A percentile compares a stretch with the other conserved stretches of the same genome.
Evolutionary conservation across 1,284 basidiomycete genomes (phyloP).

Genomic region (Boletellus sp.): DNA sequence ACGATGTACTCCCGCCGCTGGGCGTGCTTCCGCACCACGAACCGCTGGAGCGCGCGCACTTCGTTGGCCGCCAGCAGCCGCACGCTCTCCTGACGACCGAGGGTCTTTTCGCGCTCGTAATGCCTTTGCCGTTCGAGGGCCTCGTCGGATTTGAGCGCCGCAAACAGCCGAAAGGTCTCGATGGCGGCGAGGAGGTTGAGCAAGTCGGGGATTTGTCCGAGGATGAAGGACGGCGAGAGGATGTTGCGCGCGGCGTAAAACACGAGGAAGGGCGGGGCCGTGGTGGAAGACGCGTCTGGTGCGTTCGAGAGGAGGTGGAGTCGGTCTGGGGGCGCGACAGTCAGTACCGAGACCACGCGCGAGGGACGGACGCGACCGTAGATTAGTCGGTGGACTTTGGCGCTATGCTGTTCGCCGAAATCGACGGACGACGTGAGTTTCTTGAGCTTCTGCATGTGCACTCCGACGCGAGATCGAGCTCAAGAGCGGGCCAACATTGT

Average conservation of each 20-base stretch:
- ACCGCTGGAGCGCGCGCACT: constrained; percentile 9
- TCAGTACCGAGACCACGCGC: constrained; percentile 1
- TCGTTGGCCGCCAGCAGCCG: constrained; percentile 19
- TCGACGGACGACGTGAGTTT: constrained; percentile 14
- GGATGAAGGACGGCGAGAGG: constrained; percentile 34
- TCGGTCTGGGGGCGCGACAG: constrained; percentile 9
- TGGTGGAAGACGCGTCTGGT: neutral
- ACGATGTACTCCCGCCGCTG: constrained; percentile 36
- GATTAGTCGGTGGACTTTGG: constrained; percentile 13
- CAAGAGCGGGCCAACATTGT: no score
- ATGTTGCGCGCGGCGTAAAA: constrained; percentile 40
- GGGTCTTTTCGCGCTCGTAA: constrained; percentile 18
- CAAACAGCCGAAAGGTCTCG: constrained; percentile 39
- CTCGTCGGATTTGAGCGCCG: constrained; percentile 27
- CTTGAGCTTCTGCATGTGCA: constrained; percentile 15
- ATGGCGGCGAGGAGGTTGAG: constrained; percentile 40
- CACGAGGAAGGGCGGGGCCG: constrained; percentile 32
- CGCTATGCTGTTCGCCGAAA: constrained; percentile 15
- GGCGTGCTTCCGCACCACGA: constrained; percentile 12
- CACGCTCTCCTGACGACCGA: constrained; percentile 5
- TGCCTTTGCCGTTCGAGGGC: constrained; percentile 36
- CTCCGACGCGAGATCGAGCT: neutral
- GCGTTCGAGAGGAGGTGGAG: constrained; percentile 2
- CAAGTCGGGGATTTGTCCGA: constrained; percentile 38
- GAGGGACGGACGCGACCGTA: constrained; percentile 16